A percentile compares a stretch with the other conserved stretches of the same genome.
Conservation (phyloP, 1,284 basidiomycete genomes). For the Papiliotrema nemorosa region DNA sequence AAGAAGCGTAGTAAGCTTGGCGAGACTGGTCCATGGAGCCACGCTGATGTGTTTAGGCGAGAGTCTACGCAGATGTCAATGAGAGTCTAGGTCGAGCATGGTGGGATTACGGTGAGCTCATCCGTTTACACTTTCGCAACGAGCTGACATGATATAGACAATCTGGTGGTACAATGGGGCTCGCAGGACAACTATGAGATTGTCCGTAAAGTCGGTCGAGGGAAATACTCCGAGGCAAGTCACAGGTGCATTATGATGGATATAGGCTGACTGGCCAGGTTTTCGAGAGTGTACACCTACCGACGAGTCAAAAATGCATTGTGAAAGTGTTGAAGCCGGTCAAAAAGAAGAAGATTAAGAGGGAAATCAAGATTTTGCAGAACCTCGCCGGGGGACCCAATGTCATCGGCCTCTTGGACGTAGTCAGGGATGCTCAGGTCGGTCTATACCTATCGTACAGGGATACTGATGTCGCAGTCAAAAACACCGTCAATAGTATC, state of each 20-base stretch:
- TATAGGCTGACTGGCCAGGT: conserved; percentile 58
- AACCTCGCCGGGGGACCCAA: conserved; percentile 93
- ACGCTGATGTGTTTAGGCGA: conserved; percentile 39
- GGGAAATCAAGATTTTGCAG: conserved; percentile 98
- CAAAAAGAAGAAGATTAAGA: conserved; percentile 99
- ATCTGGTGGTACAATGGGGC: conserved; percentile 90
- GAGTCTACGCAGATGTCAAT: conserved; percentile 59
- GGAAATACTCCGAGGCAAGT: conserved; percentile 90
- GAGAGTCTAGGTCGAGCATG: conserved; percentile 57
- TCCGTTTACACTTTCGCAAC: conserved; percentile 3
- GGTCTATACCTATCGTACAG: conserved; percentile 9
- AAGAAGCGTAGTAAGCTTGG: conserved; percentile 27
- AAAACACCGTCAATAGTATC: conserved; percentile 97
- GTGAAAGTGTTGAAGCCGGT: conserved; percentile 99
- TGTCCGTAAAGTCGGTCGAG: conserved; percentile 91
- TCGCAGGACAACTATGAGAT: conserved; percentile 98
- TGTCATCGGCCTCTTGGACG: conserved; percentile 81
- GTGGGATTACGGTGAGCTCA: conserved; percentile 59
- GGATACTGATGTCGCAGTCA: conserved; percentile 52
- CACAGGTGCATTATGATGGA: conserved; percentile 4
- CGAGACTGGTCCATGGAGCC: neutral
- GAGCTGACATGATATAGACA: conserved; percentile 57
- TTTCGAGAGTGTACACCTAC: conserved; percentile 93
- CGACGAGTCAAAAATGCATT: conserved; percentile 91
- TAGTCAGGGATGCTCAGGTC: conserved; percentile 75